phyloP scores from a whole-genome alignment of 1,284 basidiomycete genomes.

The Leccinum subatratum region DNA sequence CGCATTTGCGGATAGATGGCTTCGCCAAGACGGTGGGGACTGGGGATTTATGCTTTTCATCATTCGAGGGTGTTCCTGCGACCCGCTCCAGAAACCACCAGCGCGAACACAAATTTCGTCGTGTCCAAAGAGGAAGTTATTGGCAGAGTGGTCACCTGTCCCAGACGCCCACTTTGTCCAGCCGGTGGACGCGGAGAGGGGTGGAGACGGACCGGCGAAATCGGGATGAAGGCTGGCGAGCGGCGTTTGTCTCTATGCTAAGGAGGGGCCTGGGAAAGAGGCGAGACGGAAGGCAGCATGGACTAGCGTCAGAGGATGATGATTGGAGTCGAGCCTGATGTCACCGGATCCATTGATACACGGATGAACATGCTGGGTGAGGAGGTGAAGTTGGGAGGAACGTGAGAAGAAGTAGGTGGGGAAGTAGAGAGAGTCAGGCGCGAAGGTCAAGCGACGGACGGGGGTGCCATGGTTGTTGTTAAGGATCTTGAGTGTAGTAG shows the following conservation, averaged over 20 bases:
- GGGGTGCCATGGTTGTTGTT: no score
- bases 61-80: slow-evolving; percentile 13
- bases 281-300: slow-evolving; percentile 37
- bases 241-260: slow-evolving; percentile 52
- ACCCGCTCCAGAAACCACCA: slow-evolving; percentile 37
- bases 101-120: slow-evolving; percentile 52
- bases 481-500: background rate
- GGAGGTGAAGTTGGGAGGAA: background rate
- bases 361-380: background rate
- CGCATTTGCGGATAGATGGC: slow-evolving; percentile 7
- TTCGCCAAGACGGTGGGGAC: background rate
- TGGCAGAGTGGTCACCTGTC: background rate
- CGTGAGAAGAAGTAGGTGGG: background rate
- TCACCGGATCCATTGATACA: slow-evolving; percentile 1
- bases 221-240: slow-evolving; percentile 41
- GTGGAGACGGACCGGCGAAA: slow-evolving; percentile 12
- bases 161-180: slow-evolving; percentile 29
- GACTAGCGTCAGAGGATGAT: slow-evolving; percentile 22
- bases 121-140: slow-evolving; percentile 5
- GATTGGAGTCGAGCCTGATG: background rate
- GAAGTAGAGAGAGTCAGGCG: background rate
- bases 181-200: slow-evolving; percentile 13
- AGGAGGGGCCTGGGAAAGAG: slow-evolving; percentile 61
- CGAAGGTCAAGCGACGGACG: slow-evolving; percentile 44
- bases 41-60: background rate